Evolutionary conservation across 148 eudicot species (phyloP), one percentile per base, ranked within the genome.

Genomic region (Fagopyrum tataricum): DNA sequence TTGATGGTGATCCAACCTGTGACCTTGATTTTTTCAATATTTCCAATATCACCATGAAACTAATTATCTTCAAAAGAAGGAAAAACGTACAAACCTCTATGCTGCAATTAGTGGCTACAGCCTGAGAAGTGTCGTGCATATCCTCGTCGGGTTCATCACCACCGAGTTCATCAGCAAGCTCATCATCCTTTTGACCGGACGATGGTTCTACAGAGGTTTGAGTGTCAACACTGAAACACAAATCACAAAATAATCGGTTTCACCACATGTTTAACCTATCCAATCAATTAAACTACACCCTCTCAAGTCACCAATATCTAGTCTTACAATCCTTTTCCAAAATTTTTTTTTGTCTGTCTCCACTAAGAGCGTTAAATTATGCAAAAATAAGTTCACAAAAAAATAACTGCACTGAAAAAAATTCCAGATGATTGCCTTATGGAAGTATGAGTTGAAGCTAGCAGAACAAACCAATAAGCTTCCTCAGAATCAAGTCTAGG

Each of bases 151-250:
- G 73, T 66, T 82, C 82, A 71, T 77, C 89, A 44, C 69, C 85
- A 31, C 37, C 37, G 37, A 31, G 37, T 31, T 31, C 37, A 31
- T 31, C 37, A 31, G 37, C 37, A 31, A 31, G 37, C 37, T 31
- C 37, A 71, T 77, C 89, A 44, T 64, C 85, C 76, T 82, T 83
- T 39, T 66, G 68, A 74, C 81, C 18, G 17, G 83, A 71, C 76
- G 79, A 73, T 75, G 84, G 76, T 67, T 79, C 83, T 14, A 53
- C 77, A 76, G 88, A 77, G 52, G 78, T 66, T 78, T 78, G 83
- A 23, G 90, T 84, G 74, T 79, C 90, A 51, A 48, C 81, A 59
- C 96, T 91, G 88, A 24, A 79, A 85, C 53, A 66, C 81, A 73
- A 72, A 72, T 62, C 43, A 62, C 42, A 62, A 13, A 13, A 12